Conservation (phyloP, 352 stramenopile species). For the Globisporangium cederbergense region DNA sequence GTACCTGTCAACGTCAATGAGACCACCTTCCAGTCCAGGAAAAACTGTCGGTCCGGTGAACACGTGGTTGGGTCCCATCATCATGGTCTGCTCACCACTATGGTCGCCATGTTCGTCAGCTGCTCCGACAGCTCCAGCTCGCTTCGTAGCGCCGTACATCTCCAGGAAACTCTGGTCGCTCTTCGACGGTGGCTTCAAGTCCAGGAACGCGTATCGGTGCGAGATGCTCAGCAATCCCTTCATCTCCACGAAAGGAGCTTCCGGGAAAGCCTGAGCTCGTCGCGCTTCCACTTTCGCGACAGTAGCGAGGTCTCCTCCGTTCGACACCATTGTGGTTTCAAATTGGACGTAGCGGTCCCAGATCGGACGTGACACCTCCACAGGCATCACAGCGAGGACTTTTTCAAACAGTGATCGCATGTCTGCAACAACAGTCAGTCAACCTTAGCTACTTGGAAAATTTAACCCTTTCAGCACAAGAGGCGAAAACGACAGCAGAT, state of each 20-base stretch:
- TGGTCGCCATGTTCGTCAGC: slow-evolving; percentile 18
- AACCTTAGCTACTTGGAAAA: not conserved
- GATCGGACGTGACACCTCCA: slow-evolving; percentile 75
- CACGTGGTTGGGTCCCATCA: slow-evolving; percentile 4
- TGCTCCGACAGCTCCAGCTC: slow-evolving; percentile 15
- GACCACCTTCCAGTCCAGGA: slow-evolving; percentile 23
- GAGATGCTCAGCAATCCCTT: slow-evolving; percentile 77
- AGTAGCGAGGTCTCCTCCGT: slow-evolving; percentile 77
- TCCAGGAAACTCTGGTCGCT: slow-evolving; percentile 77
- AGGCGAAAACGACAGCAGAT: not conserved
- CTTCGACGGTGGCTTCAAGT: slow-evolving; percentile 51
- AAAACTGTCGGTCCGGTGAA: slow-evolving; percentile 19
- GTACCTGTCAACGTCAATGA: slow-evolving; percentile 50
- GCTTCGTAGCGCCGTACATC: slow-evolving; percentile 61
- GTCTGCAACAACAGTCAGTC: slow-evolving; percentile 34
- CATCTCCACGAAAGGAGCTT: slow-evolving; percentile 72
- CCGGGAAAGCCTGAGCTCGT: slow-evolving; percentile 71
- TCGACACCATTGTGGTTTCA: slow-evolving; percentile 84
- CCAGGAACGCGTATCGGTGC: slow-evolving; percentile 81
- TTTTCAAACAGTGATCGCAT: slow-evolving; percentile 89
- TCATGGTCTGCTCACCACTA: slow-evolving; percentile 20
- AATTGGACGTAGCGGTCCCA: slow-evolving; percentile 87
- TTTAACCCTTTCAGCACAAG: no score
- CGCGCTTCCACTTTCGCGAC: slow-evolving; percentile 82
- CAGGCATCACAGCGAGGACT: slow-evolving; percentile 80